Evolutionary conservation across 768 basidiomycete genomes (phyloP).

Genomic region (Tephrocybe sp.): DNA sequence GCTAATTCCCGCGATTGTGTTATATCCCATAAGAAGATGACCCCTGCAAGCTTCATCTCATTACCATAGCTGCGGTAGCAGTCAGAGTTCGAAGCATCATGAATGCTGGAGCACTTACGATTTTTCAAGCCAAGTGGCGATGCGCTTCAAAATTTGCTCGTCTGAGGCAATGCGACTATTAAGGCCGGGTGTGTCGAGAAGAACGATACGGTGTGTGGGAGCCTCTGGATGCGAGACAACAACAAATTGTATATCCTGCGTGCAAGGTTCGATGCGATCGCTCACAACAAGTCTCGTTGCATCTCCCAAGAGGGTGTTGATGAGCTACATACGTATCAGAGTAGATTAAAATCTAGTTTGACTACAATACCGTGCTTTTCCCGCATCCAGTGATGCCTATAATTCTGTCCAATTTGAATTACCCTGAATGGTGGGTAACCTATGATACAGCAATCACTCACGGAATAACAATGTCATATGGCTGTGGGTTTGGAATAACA

Average conservation of each 20-base stretch:
- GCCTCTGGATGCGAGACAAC: constrained; percentile 11
- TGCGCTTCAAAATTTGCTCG: constrained; percentile 8
- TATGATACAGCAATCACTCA: background rate
- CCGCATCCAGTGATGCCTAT: constrained; percentile 15
- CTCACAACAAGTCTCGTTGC: constrained; percentile 2
- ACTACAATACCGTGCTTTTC: constrained; percentile 14
- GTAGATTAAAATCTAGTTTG: no score
- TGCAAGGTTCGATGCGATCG: constrained; percentile 14
- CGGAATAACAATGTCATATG: constrained; percentile 17
- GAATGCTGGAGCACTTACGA: constrained; percentile 1
- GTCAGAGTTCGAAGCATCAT: background rate
- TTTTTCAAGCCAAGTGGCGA: constrained; percentile 12
- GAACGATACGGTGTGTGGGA: constrained; percentile 10
- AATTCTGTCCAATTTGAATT: no score
- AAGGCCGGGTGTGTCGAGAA: constrained; percentile 15
- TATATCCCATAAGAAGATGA: constrained; percentile 14
- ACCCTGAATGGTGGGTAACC: background rate
- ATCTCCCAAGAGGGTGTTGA: constrained; percentile 9
- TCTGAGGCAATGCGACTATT: constrained; percentile 12
- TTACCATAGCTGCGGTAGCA: constrained; percentile 3
- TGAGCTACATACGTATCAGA: constrained; percentile 1
- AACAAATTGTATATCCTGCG: constrained; percentile 4
- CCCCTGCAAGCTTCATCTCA: constrained; percentile 14
- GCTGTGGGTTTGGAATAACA: no score
- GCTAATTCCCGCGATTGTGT: constrained; percentile 10